phyloP scores from a whole-genome alignment of 345 rosid genomes.

The Anacardium occidentale region DNA sequence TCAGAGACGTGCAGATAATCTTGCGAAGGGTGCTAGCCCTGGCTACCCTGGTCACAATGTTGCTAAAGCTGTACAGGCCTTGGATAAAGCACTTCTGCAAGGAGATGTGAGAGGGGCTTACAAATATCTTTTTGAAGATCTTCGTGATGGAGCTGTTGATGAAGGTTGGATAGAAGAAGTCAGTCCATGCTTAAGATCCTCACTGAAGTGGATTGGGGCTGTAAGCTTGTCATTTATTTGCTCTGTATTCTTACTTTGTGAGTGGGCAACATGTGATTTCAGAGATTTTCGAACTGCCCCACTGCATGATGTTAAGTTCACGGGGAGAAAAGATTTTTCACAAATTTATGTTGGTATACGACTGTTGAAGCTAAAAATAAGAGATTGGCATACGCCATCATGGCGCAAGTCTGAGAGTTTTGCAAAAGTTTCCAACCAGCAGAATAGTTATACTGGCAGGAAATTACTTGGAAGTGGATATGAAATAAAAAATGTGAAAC shows the following conservation, averaged over 20 bases:
- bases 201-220: slow-evolving; percentile 78
- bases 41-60: slow-evolving; percentile 63
- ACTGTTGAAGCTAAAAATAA: slow-evolving; percentile 68
- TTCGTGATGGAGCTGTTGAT: slow-evolving; percentile 70
- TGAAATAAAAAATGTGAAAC: slow-evolving; percentile 31
- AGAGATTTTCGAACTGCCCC: slow-evolving; percentile 73
- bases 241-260: slow-evolving; percentile 84
- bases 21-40: slow-evolving; percentile 68
- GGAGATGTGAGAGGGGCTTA: slow-evolving; percentile 77
- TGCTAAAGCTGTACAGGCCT: slow-evolving; percentile 88
- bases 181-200: slow-evolving; percentile 78
- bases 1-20: slow-evolving; percentile 71
- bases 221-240: slow-evolving; percentile 65
- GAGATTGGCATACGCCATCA: slow-evolving; percentile 45
- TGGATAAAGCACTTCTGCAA: slow-evolving; percentile 74
- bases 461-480: slow-evolving; percentile 28
- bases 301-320: slow-evolving; percentile 61
- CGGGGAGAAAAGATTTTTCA: slow-evolving; percentile 79
- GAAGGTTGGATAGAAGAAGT: slow-evolving; percentile 85
- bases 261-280: slow-evolving; percentile 97
- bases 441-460: slow-evolving; percentile 31
- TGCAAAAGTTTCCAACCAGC: slow-evolving; percentile 27
- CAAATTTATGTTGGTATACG: slow-evolving; percentile 78
- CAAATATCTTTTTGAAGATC: slow-evolving; percentile 68
- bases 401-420: slow-evolving; percentile 38